Evolutionary conservation across 2,329 filamentous ascomycete species (phyloP).

Genomic region (Aspergillus sp.): DNA sequence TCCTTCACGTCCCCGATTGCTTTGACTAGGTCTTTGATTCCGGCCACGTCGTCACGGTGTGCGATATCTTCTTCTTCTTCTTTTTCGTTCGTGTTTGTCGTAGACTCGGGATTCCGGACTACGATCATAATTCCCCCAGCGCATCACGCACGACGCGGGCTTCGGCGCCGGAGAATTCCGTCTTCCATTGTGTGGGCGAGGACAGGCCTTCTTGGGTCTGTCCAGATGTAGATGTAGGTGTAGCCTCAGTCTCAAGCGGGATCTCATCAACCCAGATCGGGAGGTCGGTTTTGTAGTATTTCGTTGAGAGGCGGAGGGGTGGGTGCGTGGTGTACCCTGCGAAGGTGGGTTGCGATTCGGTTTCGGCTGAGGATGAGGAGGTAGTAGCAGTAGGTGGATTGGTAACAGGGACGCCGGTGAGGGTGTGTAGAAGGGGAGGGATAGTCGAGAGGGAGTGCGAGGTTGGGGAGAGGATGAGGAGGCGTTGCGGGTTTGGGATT

Average conservation of each 20-base stretch:
- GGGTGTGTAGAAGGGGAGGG: conserved; percentile 30
- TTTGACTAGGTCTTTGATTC: conserved; percentile 28
- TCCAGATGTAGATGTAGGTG: neutral
- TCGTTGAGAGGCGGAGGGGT: conserved; percentile 36
- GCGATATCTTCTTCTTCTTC: too few relatives aligned
- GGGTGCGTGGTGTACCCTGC: conserved; percentile 44
- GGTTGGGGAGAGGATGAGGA: conserved; percentile 36
- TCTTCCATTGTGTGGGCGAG: conserved; percentile 29
- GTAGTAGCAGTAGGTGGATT: conserved; percentile 15
- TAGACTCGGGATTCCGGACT: conserved; percentile 22
- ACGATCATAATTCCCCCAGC: conserved; percentile 39
- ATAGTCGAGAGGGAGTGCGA: conserved; percentile 31
- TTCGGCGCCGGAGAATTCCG: conserved; percentile 36
- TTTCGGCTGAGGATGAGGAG: conserved; percentile 1
- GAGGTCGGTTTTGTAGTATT: conserved; percentile 41
- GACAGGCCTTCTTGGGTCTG: conserved; percentile 3
- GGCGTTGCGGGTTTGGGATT: conserved; percentile 36
- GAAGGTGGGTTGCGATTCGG: conserved; percentile 24
- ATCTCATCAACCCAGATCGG: conserved; percentile 46
- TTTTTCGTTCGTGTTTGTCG: too few relatives aligned
- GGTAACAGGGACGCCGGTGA: conserved; percentile 29
- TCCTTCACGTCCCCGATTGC: conserved; percentile 34
- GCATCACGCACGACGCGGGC: conserved; percentile 41
- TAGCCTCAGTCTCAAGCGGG: conserved; percentile 14
- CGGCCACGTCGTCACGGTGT: conserved; percentile 14